A percentile compares a stretch with the other conserved stretches of the same genome.
These are phyloP conservation scores for Eragrostis curvula DNA, from an alignment of 176 grass and related monocot genomes.

Conservation along the genomic window DNA sequence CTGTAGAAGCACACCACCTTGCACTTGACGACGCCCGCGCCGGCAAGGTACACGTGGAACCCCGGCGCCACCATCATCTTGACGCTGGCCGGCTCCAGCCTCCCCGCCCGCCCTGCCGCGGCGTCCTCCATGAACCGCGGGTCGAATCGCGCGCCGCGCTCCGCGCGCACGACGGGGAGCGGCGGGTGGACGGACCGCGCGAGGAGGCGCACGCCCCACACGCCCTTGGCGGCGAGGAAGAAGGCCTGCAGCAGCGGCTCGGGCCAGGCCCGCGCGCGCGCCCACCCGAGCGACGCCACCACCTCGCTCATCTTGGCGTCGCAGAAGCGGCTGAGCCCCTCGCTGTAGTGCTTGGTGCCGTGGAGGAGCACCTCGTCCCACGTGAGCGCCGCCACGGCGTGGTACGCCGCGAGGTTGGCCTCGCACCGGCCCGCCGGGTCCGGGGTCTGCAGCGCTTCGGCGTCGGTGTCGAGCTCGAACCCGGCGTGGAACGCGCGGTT, in stretches of 20 bases:
- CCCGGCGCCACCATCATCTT: constrained; percentile 90
- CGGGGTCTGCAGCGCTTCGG: constrained; percentile 46
- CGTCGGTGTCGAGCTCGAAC: constrained; percentile 76
- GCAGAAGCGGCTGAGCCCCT: constrained; percentile 88
- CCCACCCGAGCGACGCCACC: constrained; percentile 67
- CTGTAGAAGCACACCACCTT: constrained; percentile 87
- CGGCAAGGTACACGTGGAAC: constrained; percentile 79
- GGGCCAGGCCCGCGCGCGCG: constrained; percentile 74
- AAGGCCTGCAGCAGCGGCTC: constrained; percentile 88
- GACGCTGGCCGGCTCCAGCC: constrained; percentile 71
- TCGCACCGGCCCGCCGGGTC: constrained; percentile 71
- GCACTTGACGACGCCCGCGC: constrained; percentile 80
- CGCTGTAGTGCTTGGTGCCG: constrained; percentile 89
- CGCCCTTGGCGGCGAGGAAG: constrained; percentile 77
- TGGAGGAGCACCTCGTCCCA: constrained; percentile 87
- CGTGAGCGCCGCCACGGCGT: constrained; percentile 57
- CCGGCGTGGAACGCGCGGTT: constrained; percentile 74
- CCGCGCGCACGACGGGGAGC: constrained; percentile 70
- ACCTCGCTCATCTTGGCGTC: constrained; percentile 98
- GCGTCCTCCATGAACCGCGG: constrained; percentile 92
- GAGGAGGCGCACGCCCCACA: constrained; percentile 85
- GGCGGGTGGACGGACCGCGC: constrained; percentile 86
- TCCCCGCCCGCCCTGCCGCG: constrained; percentile 46
- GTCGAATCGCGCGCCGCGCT: constrained; percentile 75
- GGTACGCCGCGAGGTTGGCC: constrained; percentile 64